Evolutionary conservation across 805 yeast species (phyloP).

Genomic region (Zygoascus flipseniorum): DNA sequence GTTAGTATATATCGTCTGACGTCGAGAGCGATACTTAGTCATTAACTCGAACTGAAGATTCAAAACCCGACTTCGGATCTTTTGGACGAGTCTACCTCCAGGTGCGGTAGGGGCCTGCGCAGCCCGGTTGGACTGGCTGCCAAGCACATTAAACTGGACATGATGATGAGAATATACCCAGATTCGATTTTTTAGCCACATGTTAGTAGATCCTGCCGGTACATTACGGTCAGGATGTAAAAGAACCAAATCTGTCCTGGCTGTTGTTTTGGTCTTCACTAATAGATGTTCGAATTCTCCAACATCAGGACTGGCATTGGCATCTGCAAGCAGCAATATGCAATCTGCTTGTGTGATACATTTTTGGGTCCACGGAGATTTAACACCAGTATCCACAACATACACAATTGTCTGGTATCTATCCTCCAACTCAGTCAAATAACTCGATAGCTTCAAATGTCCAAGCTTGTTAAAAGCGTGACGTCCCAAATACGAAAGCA

Average conservation of each 20-base stretch:
- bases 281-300: constrained; percentile 82
- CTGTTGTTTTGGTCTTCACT: constrained; percentile 68
- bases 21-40: constrained; percentile 22
- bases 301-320: constrained; percentile 56
- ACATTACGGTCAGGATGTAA: constrained; percentile 79
- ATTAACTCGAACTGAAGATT: constrained; percentile 26
- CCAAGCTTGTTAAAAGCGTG: constrained; percentile 91
- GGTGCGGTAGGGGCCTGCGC: not conserved
- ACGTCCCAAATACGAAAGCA: constrained; percentile 72
- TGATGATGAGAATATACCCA: constrained; percentile 96
- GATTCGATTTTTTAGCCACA: constrained; percentile 74
- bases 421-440: constrained; percentile 86
- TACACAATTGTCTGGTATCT: constrained; percentile 80
- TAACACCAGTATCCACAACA: constrained; percentile 75
- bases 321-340: constrained; percentile 81
- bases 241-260: constrained; percentile 78
- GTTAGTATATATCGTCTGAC: constrained; percentile 25
- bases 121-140: constrained; percentile 5
- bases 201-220: constrained; percentile 72
- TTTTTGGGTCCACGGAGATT: constrained; percentile 83
- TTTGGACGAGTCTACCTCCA: constrained; percentile 13
- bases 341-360: constrained; percentile 96
- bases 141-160: constrained; percentile 48
- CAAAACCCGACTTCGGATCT: constrained; percentile 26
- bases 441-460: constrained; percentile 76